Percentiles rank a stretch among this genome's conserved stretches.
Evolutionary conservation across 2,329 filamentous ascomycete genomes (phyloP).

Genomic region (Aspergillus unguis): DNA sequence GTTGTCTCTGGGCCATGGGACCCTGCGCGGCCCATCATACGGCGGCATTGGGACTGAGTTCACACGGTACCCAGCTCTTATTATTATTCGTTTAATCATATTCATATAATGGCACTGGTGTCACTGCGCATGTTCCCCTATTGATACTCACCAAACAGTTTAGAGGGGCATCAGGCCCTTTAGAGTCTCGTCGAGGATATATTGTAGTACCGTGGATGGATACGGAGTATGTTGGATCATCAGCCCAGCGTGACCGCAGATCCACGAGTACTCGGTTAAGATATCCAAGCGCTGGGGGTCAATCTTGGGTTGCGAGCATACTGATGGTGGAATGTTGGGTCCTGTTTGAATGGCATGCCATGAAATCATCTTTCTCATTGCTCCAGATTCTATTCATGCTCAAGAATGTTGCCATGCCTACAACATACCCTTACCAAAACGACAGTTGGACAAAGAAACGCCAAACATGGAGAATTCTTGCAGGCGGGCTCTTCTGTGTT

Average conservation of each 20-base stretch:
- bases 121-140: not conserved
- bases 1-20: slow-evolving; percentile 99
- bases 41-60: slow-evolving; percentile 38
- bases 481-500: not conserved
- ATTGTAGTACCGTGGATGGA: too few species aligned
- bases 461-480: not conserved
- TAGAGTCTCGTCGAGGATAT: too few species aligned
- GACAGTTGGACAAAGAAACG: not conserved
- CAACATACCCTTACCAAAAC: not conserved
- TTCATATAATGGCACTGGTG: not conserved
- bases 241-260: not conserved
- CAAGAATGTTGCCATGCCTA: not conserved
- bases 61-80: not conserved
- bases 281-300: too few species aligned
- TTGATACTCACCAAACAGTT: not conserved
- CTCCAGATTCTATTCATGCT: not conserved
- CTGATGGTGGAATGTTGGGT: not conserved
- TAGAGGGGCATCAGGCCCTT: too few species aligned
- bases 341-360: not conserved
- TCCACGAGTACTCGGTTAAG: not conserved
- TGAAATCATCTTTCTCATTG: not conserved
- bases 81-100: not conserved
- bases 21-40: slow-evolving; percentile 70
- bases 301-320: not conserved
- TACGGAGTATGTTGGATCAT: too few species aligned